A percentile compares a stretch with the other conserved stretches of the same genome.
These are phyloP conservation scores for Pichia heedii DNA, from an alignment of 805 yeast species.

Conservation along the genomic window DNA sequence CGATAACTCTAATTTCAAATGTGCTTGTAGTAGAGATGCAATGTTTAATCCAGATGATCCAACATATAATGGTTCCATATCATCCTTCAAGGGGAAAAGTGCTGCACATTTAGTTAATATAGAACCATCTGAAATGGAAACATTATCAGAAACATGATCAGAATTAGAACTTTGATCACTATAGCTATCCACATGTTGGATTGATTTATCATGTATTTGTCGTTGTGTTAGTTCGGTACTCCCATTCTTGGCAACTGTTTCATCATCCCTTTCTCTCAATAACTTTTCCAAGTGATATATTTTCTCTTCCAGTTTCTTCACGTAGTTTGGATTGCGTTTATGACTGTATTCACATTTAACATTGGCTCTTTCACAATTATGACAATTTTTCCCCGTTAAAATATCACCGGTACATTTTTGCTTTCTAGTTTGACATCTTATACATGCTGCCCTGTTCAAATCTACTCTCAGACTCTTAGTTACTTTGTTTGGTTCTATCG, in stretches of 20 bases:
- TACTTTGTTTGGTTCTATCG: not conserved
- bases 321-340: conserved; percentile 6
- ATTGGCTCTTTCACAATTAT: conserved; percentile 7
- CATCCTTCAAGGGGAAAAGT: conserved; percentile 11
- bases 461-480: not conserved
- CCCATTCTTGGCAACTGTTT: too few species aligned
- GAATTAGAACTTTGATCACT: not conserved
- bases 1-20: conserved; percentile 3
- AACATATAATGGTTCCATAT: conserved; percentile 13
- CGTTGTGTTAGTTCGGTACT: not conserved
- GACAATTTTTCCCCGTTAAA: conserved; percentile 3
- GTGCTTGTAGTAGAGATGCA: conserved; percentile 11
- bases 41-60: conserved; percentile 12
- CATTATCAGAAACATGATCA: not conserved
- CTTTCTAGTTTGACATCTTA: conserved; percentile 12
- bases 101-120: conserved; percentile 13
- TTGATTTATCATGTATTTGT: too few species aligned
- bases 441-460: conserved; percentile 7
- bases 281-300: too few species aligned
- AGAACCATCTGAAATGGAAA: too few species aligned
- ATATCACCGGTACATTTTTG: conserved; percentile 13
- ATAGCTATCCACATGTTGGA: too few species aligned
- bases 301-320: conserved; percentile 3
- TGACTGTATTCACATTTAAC: conserved; percentile 6
- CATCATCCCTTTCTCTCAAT: too few species aligned